A percentile compares a stretch with the other conserved stretches of the same genome.
These are phyloP conservation scores for Kurtzmaniella quercitrusa DNA, from an alignment of 1,139 yeast genomes.

Conservation along the genomic window DNA sequence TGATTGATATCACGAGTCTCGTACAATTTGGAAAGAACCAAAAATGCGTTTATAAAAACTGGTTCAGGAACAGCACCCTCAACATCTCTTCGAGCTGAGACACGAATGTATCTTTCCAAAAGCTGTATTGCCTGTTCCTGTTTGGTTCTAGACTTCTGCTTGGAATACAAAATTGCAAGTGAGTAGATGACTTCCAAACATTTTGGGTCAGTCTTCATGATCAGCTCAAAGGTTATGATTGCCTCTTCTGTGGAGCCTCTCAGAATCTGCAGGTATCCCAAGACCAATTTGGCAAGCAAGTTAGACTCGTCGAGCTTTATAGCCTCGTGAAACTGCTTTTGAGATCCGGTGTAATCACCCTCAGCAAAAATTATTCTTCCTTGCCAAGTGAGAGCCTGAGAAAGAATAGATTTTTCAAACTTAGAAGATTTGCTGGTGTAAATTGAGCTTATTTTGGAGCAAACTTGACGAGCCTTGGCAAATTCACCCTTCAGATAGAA, in stretches of 20 bases:
- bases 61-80: conserved; percentile 49
- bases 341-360: conserved; percentile 62
- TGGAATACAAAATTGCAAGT: conserved; percentile 69
- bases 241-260: conserved; percentile 82
- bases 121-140: conserved; percentile 55
- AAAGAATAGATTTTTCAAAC: conserved; percentile 40
- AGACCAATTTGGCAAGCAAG: conserved; percentile 70
- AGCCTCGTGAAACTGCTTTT: conserved; percentile 71
- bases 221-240: conserved; percentile 73
- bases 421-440: conserved; percentile 25
- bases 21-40: conserved; percentile 62
- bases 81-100: conserved; percentile 37
- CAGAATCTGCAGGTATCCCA: conserved; percentile 79
- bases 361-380: conserved; percentile 70
- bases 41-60: conserved; percentile 63
- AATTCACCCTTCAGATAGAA: conserved; percentile 59
- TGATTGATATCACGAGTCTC: conserved; percentile 60
- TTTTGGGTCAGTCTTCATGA: conserved; percentile 64
- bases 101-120: conserved; percentile 68
- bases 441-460: conserved; percentile 45
- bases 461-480: conserved; percentile 53
- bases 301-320: conserved; percentile 58
- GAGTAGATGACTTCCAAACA: conserved; percentile 74
- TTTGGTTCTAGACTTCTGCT: conserved; percentile 34
- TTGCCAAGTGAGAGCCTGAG: conserved; percentile 85